A percentile compares a stretch with the other conserved stretches of the same genome.
Conservation (phyloP, 75 land plant species). For the Pinus taeda region DNA sequence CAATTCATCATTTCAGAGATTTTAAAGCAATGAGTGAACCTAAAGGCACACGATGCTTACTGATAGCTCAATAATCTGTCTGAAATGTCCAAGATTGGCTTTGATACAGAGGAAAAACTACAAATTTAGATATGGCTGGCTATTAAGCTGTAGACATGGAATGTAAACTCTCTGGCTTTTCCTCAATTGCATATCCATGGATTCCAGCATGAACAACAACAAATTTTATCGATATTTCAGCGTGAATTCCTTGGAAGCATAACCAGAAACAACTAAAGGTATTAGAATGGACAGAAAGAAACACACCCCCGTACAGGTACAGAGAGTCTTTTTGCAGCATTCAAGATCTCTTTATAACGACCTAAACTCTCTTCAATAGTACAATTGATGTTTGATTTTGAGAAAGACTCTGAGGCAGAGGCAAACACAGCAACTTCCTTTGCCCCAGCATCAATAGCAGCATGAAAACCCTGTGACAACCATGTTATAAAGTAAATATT, state of each 20-base stretch:
- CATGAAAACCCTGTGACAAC: slow-evolving; percentile 75
- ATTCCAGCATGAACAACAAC: too few species aligned
- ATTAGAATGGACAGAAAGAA: not conserved
- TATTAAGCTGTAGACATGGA: too few species aligned
- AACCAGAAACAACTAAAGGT: not conserved
- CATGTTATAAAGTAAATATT: not conserved
- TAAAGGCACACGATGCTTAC: too few species aligned
- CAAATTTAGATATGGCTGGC: too few species aligned
- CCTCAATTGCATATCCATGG: too few species aligned
- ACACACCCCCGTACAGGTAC: slow-evolving; percentile 92
- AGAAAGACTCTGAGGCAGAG: slow-evolving; percentile 96
- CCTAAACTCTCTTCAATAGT: slow-evolving; percentile 82
- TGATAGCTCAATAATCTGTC: too few species aligned
- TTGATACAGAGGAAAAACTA: too few species aligned
- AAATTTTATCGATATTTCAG: too few species aligned
- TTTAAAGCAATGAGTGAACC: too few species aligned
- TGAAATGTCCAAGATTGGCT: too few species aligned
- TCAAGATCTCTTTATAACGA: slow-evolving; percentile 68
- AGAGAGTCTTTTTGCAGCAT: slow-evolving; percentile 67
- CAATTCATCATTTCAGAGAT: too few species aligned
- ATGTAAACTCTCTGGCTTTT: too few species aligned
- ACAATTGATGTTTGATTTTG: slow-evolving; percentile 92
- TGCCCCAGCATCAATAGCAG: slow-evolving; percentile 93
- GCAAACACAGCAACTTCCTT: slow-evolving; percentile 96
- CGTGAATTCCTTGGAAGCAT: not conserved